These are phyloP conservation scores for Streptanthus diversifolius DNA, from an alignment of 345 rosid species.

Conservation along the genomic window DNA sequence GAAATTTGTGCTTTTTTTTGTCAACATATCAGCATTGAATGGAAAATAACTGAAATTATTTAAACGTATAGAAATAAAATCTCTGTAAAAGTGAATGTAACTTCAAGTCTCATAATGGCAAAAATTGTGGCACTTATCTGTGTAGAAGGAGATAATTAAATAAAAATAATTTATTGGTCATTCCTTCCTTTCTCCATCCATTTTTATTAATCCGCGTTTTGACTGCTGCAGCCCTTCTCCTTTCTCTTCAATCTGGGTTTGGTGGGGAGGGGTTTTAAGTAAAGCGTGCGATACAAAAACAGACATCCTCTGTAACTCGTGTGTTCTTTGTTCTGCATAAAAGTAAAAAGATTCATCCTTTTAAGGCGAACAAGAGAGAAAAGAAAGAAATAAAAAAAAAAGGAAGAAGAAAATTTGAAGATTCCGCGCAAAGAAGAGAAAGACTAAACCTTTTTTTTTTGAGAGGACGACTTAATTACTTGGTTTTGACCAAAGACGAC, in stretches of 20 bases:
- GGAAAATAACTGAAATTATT: neutral
- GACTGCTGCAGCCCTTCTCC: neutral
- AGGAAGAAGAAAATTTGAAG: constrained; percentile 2
- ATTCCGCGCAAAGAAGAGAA: constrained; percentile 8
- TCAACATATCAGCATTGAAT: constrained; percentile 6
- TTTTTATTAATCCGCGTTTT: constrained; percentile 19
- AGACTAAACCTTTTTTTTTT: neutral
- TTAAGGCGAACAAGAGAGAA: neutral
- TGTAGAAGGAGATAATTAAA: neutral
- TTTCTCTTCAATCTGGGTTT: constrained; percentile 32
- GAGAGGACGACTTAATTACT: neutral
- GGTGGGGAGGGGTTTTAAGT: constrained; percentile 29
- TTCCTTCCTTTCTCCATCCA: neutral
- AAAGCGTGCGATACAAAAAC: constrained; percentile 34
- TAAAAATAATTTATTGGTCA: neutral
- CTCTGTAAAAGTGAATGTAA: constrained; percentile 27
- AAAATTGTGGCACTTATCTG: constrained; percentile 1
- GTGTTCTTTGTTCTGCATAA: constrained; percentile 31
- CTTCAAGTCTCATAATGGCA: constrained; percentile 13
- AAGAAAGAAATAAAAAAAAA: too few species aligned
- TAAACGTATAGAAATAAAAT: neutral
- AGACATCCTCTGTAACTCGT: constrained; percentile 60
- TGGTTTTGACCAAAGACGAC: constrained; percentile 10
- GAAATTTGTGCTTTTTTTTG: neutral
- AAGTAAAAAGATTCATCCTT: constrained; percentile 15